Evolutionary conservation across 139 green algal genomes (phyloP).

Genomic region (Picochlorum sp.): DNA sequence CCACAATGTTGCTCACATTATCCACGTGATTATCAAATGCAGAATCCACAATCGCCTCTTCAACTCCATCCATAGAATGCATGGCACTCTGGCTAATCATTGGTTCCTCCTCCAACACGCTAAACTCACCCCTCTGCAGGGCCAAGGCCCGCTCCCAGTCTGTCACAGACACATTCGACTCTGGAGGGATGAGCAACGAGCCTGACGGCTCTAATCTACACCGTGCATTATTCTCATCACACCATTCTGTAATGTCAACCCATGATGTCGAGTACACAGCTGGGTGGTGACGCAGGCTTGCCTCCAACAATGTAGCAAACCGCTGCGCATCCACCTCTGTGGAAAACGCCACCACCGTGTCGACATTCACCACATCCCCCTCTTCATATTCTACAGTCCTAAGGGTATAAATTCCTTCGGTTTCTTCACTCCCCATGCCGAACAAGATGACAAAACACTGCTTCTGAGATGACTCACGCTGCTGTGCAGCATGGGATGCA

Average conservation of each 20-base stretch:
- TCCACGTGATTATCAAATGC: background rate
- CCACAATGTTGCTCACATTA: background rate
- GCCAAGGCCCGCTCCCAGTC: constrained; percentile 74
- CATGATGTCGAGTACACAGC: constrained; percentile 57
- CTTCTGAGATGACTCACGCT: background rate
- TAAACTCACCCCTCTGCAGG: constrained; percentile 38
- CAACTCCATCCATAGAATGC: background rate
- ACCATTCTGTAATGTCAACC: constrained; percentile 67
- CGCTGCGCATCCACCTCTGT: constrained; percentile 55
- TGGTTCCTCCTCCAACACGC: constrained; percentile 32
- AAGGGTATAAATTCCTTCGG: constrained; percentile 80
- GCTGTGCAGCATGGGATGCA: background rate
- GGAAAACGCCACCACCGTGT: constrained; percentile 83
- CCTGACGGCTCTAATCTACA: constrained; percentile 64
- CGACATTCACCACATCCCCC: constrained; percentile 49
- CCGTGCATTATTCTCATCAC: constrained; percentile 52
- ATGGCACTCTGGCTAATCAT: background rate
- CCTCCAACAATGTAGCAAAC: constrained; percentile 62
- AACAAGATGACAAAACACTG: constrained; percentile 67
- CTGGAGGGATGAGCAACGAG: constrained; percentile 63
- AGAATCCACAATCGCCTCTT: constrained; percentile 4
- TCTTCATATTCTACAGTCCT: constrained; percentile 20
- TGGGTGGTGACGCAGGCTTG: constrained; percentile 62
- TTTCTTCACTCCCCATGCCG: constrained; percentile 54
- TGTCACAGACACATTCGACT: constrained; percentile 69